Conservation (phyloP, 2,329 filamentous ascomycete species). For the Pyrenochaeta sp. region DNA sequence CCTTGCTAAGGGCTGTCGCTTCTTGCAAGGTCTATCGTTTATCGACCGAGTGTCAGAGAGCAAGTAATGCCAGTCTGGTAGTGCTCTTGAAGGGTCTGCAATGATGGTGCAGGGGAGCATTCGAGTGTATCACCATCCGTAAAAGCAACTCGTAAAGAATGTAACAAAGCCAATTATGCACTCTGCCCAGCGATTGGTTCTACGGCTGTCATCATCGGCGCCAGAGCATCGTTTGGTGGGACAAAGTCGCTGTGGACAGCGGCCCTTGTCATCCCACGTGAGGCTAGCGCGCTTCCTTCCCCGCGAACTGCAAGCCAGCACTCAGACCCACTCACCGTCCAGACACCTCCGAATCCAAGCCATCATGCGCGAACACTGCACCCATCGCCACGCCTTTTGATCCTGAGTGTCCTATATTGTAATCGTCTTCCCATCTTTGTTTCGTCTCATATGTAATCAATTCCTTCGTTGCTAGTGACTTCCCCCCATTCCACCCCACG, state of each 20-base stretch:
- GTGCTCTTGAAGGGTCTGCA: background rate
- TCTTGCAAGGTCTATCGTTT: conserved; percentile 2
- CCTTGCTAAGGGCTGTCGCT: conserved; percentile 2
- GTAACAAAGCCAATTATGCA: background rate
- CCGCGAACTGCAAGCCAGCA: conserved; percentile 31
- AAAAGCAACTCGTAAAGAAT: background rate
- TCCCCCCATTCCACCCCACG: conserved; percentile 34
- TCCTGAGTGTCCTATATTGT: conserved; percentile 14
- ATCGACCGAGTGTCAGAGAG: background rate
- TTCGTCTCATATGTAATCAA: conserved; percentile 30
- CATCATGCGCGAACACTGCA: conserved; percentile 13
- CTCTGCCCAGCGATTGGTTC: background rate
- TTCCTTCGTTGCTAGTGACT: conserved; percentile 26
- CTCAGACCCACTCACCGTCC: conserved; percentile 30
- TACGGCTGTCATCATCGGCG: background rate
- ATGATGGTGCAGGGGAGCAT: background rate
- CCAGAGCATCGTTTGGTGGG: background rate
- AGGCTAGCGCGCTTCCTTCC: conserved; percentile 36
- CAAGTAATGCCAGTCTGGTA: background rate
- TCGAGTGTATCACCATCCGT: background rate
- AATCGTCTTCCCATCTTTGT: conserved; percentile 12
- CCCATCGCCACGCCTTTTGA: conserved; percentile 19
- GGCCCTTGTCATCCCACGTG: conserved; percentile 25
- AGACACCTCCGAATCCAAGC: conserved; percentile 26
- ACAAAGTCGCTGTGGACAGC: background rate